Base-by-base conservation (phyloP, 331 rosid genomes). In the Spiraea crenata region DNA sequence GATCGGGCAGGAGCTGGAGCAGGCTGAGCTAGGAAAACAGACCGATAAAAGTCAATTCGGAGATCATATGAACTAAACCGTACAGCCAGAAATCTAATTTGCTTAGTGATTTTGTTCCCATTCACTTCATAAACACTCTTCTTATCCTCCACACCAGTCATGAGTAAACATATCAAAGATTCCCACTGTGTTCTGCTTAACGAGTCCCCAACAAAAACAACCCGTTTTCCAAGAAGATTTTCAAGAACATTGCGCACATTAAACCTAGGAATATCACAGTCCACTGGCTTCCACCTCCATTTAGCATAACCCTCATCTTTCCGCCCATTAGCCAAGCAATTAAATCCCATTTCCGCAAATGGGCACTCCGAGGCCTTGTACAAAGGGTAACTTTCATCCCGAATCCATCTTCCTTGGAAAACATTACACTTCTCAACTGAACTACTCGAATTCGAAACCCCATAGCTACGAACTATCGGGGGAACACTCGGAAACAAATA, bases 181-280 rank as follows among this genome's bases (percentile, higher is more conserved):
- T 91, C 99, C 99, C 97, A 91, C 50, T 93, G 99, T 6, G 97
- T 89, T 81, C 99, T 82, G 72, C 96, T 85, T 86, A 91, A 74
- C 10, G 96, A 93, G 74, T 93, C 99, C 0, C 99, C 99, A 1
- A 93, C 95, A 63, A 93, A 86, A 71, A 91, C 95, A 25, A 89
- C 91, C 45, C 97, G 60, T 74, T 89, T 93, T 69, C 99, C 97
- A 4, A 89, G 79, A 80, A 89, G 91, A 45, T 61, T 71, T 66
- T 84, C 86, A 17, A 93, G 86, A 52, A 85, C 66, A 17, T 61
- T 11, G 1, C 42, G 75, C 1, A 79, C 96, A 63, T 83, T 65
- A 65, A 93, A 87, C 83, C 89, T 84, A 25, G 90, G 90, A 77
- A 93, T 85, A 6, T 89, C 88, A 68, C 99, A 93, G 40, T 79